Conservation (phyloP, 805 yeast species). For the Candida coquimbonensis region DNA sequence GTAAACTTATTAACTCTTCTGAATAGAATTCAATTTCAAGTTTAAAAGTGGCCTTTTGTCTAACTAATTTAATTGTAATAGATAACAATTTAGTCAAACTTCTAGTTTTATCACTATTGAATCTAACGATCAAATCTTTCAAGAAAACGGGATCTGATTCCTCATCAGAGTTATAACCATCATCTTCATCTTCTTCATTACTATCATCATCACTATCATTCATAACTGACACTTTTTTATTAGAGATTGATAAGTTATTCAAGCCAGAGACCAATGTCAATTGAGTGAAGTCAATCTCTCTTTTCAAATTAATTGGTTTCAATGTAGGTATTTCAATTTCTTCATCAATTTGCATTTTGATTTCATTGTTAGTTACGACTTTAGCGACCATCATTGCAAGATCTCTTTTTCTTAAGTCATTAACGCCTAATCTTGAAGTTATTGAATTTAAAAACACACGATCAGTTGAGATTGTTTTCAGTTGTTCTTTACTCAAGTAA, state of each 20-base stretch:
- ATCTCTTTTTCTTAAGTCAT: conserved; percentile 36
- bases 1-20: conserved; percentile 40
- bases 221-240: conserved; percentile 7
- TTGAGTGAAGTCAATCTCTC: conserved; percentile 9
- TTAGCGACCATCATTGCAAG: conserved; percentile 58
- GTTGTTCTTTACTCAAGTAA: conserved; percentile 17
- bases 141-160: conserved; percentile 60
- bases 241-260: conserved; percentile 5
- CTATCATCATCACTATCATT: conserved; percentile 24
- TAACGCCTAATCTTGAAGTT: conserved; percentile 48
- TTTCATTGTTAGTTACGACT: conserved; percentile 25
- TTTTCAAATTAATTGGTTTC: conserved; percentile 2
- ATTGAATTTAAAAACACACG: conserved; percentile 40
- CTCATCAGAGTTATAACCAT: conserved; percentile 23
- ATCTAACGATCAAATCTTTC: conserved; percentile 59
- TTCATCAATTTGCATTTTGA: conserved; percentile 25
- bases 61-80: conserved; percentile 46
- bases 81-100: conserved; percentile 37
- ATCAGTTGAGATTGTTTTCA: conserved; percentile 28
- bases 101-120: conserved; percentile 37
- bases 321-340: conserved; percentile 6
- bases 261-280: conserved; percentile 11
- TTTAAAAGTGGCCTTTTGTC: conserved; percentile 55
- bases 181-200: conserved; percentile 24
- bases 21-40: conserved; percentile 56